Percentiles rank a stretch among this genome's conserved stretches.
These are phyloP conservation scores for Lachancea quebecensis DNA, from an alignment of 805 yeast genomes.

Conservation along the genomic window DNA sequence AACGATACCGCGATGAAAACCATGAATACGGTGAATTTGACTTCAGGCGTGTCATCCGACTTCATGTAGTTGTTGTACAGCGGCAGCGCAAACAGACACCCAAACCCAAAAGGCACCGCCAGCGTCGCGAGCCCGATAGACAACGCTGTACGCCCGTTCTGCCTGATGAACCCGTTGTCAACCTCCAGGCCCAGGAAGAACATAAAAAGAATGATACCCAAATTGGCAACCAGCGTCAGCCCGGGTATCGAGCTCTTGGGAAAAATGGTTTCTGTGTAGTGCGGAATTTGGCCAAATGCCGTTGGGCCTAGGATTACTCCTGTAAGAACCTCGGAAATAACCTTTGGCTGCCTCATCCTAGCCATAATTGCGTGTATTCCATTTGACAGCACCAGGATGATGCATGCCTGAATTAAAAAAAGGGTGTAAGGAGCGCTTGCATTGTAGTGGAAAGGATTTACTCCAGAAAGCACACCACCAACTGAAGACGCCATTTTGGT, in stretches of 20 bases:
- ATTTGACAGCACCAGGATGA: constrained; percentile 55
- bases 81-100: constrained; percentile 65
- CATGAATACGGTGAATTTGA: constrained; percentile 66
- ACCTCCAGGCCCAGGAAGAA: constrained; percentile 78
- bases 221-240: constrained; percentile 59
- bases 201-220: constrained; percentile 68
- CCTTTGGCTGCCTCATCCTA: constrained; percentile 65
- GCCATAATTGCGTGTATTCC: constrained; percentile 54
- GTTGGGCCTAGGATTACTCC: constrained; percentile 74
- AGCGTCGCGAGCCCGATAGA: constrained; percentile 65
- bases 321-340: constrained; percentile 73
- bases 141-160: constrained; percentile 53
- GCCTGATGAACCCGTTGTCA: constrained; percentile 56
- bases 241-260: constrained; percentile 58
- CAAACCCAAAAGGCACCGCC: constrained; percentile 75
- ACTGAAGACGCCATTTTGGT: constrained; percentile 25
- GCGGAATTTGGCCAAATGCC: constrained; percentile 64
- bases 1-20: constrained; percentile 78
- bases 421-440: constrained; percentile 57
- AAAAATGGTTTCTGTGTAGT: constrained; percentile 58
- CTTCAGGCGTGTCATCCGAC: constrained; percentile 16
- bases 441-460: constrained; percentile 57
- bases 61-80: constrained; percentile 50
- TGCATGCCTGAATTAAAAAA: constrained; percentile 61
- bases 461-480: constrained; percentile 68